phyloP scores from a whole-genome alignment of 2,329 filamentous ascomycete genomes.

The Aspergillus oerlinghausenensis region DNA sequence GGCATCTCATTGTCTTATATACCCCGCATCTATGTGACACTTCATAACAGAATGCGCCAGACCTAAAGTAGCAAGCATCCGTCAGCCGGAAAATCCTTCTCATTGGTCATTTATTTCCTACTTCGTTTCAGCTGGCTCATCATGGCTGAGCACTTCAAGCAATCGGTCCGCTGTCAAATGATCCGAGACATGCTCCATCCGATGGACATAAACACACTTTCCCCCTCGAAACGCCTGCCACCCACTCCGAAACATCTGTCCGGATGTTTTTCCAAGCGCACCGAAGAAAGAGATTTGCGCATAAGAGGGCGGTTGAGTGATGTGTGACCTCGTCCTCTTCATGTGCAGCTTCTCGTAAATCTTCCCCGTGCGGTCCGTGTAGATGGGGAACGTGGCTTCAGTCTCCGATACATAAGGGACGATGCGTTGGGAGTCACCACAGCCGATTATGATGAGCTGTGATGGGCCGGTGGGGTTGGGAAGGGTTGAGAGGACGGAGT shows the following conservation, averaged over 20 bases:
- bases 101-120: no score
- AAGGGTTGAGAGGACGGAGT: constrained; percentile 13
- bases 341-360: constrained; percentile 19
- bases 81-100: no score
- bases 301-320: constrained; percentile 12
- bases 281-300: constrained; percentile 6
- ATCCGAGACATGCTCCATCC: no score
- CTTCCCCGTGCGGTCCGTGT: constrained; percentile 13
- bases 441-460: constrained; percentile 22
- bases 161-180: no score
- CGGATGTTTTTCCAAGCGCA: constrained; percentile 6
- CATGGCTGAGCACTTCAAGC: no score
- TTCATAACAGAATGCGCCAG: no score
- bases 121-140: no score
- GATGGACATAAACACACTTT: no score
- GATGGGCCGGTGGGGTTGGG: constrained; percentile 11
- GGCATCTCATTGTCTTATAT: no score
- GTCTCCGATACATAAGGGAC: constrained; percentile 19
- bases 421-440: constrained; percentile 16
- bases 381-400: constrained; percentile 13
- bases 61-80: no score
- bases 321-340: constrained; percentile 8
- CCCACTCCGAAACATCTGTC: constrained; percentile 9
- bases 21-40: no score
- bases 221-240: background rate